Conservation (phyloP, 139 green algal genomes). For the Pseudopediastrum boryanum region DNA sequence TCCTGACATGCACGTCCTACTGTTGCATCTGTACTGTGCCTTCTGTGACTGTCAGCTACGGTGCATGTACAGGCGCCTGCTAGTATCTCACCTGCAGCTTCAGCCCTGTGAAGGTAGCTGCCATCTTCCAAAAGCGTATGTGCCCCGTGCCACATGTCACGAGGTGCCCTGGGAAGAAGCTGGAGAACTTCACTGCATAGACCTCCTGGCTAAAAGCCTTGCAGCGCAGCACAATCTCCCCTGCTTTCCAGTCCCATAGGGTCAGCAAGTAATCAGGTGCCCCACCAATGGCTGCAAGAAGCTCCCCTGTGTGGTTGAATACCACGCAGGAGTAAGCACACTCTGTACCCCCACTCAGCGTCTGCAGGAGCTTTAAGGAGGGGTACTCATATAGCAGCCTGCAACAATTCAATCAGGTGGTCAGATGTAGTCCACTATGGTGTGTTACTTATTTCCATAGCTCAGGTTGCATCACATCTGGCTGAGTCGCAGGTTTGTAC, state of each 20-base stretch:
- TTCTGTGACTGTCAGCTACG: too few species aligned
- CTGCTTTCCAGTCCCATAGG: constrained; percentile 76
- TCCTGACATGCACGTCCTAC: too few species aligned
- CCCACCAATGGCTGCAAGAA: constrained; percentile 77
- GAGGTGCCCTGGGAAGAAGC: constrained; percentile 65
- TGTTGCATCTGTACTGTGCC: too few species aligned
- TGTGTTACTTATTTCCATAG: too few species aligned
- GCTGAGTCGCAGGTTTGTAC: too few species aligned
- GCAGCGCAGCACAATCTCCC: constrained; percentile 53
- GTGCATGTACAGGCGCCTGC: too few species aligned
- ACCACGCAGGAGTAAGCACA: constrained; percentile 55
- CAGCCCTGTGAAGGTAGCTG: constrained; percentile 87
- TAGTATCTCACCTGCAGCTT: constrained; percentile 83
- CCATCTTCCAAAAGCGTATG: constrained; percentile 91
- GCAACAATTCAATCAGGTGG: neutral
- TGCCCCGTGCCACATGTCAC: constrained; percentile 78
- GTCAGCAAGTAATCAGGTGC: constrained; percentile 85
- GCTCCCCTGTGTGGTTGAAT: constrained; percentile 66
- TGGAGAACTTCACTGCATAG: constrained; percentile 72
- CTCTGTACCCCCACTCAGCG: constrained; percentile 73
- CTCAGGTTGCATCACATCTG: too few species aligned
- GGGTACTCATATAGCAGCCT: constrained; percentile 64
- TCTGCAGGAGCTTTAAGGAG: constrained; percentile 40
- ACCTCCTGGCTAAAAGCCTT: constrained; percentile 86
- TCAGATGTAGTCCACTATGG: too few species aligned